These are phyloP conservation scores for Anthracocystis setariae DNA, from an alignment of 1,284 basidiomycete species.

Conservation along the genomic window DNA sequence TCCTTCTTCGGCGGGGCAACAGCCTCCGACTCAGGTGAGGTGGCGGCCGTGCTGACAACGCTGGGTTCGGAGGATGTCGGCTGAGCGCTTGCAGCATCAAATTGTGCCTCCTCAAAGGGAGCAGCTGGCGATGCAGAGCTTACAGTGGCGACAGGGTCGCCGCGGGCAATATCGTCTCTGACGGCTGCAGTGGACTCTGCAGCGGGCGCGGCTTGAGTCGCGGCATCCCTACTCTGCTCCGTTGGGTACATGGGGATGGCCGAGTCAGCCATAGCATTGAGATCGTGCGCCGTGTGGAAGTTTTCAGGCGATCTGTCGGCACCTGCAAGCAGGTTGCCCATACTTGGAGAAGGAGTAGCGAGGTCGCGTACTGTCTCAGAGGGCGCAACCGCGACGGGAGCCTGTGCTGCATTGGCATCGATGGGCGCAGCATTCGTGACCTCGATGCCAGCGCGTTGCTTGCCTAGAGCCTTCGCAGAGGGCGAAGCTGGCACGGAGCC, in stretches of 20 bases:
- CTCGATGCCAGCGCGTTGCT: conserved; percentile 18
- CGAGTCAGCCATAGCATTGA: conserved; percentile 31
- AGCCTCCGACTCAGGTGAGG: conserved; percentile 34
- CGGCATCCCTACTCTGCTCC: neutral
- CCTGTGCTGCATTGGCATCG: neutral
- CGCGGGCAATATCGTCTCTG: neutral
- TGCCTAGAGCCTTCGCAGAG: conserved; percentile 33
- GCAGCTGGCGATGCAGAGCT: neutral
- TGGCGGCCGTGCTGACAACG: conserved; percentile 49
- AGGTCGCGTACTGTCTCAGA: conserved; percentile 28
- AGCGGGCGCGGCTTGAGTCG: conserved; percentile 8
- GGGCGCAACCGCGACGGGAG: conserved; percentile 7
- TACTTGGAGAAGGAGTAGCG: conserved; percentile 41
- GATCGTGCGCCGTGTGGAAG: conserved; percentile 45
- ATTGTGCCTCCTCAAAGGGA: neutral
- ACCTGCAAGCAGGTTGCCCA: conserved; percentile 28
- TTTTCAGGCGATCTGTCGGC: conserved; percentile 27
- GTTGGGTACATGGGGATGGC: conserved; percentile 30
- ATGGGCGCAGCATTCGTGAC: too few species aligned
- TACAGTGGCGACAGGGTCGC: neutral
- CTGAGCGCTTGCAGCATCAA: conserved; percentile 7
- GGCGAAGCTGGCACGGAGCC: conserved; percentile 16
- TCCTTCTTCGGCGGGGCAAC: neutral
- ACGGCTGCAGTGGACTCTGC: conserved; percentile 3
- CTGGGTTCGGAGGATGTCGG: conserved; percentile 46